Base-by-base conservation (phyloP, 129 eudicot genomes). In the carrot (Daucus carota) region DNA sequence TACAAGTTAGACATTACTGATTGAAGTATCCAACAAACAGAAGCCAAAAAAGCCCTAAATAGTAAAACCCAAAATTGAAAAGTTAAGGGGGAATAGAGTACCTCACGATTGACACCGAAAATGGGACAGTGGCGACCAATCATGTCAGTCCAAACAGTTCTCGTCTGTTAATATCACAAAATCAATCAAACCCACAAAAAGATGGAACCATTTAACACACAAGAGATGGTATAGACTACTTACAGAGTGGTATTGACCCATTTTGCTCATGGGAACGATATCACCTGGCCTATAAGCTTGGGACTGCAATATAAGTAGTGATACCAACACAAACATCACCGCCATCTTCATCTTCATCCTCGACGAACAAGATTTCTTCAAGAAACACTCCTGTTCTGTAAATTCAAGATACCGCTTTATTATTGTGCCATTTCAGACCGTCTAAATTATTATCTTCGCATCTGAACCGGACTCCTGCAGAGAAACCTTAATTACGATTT, bases 71-170 rank as follows among this genome's bases (percentile, higher is more conserved):
- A 3, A 44, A 57, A 41, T 13, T 22, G 9, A 42, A 18, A 31
- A 17, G 12, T 4, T 29, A 12, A 15, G 4, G 29, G 68, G 45
- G 5, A 28, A 50, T 2, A 79, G 74, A 48, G 38, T 43, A 95
- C 99, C 99, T 91, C 99, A 18, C 99, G 97, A 77, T 95, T 95
- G 46, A 95, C 99, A 48, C 89, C 99, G 59, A 95, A 95, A 42
- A 91, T 91, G 9, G 99, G 92, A 79, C 99, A 95, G 83, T 95
- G 99, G 22, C 85, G 92, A 54, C 99, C 97, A 40, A 95, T 92
- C 99, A 95, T 91, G 76, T 95, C 99, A 83, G 89, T 92, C 99
- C 99, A 95, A 82, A 88, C 92, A 5, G 97, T 91, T 76, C 99
- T 86, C 24, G 91, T 75, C 97, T 95, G 96, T 63, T 52, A 77